Base-by-base conservation (phyloP, 75 land plant genomes). In the Pinus taeda region DNA sequence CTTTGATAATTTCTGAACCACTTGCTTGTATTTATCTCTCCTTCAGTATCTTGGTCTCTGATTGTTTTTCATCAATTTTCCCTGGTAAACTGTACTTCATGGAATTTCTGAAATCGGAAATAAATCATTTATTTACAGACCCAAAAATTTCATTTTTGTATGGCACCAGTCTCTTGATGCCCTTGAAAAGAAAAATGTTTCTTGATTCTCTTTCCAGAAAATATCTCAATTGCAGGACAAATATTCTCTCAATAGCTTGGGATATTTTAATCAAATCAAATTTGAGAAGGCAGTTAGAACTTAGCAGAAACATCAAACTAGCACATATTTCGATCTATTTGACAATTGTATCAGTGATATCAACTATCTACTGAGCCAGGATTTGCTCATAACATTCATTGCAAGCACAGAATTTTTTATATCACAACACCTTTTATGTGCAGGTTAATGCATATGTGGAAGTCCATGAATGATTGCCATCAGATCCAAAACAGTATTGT, bases 361-460 rank as follows among this genome's bases (percentile, higher is more conserved):
- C 42, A 42, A 39, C 24, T 69, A 18, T 29, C 67, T 36, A n/a
- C 11, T 39, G 42, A 69, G 36, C 55, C 12, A 49, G 55, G 55
- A 49, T 49, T 49, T 49, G 55, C 55, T 49, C 55, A 9, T 49
- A 49, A 69, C 24, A 69, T 39, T 69, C n/a, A 69, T 45, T 69
- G 39, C n/a, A 21, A 6, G 36, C 3, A 42, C 8, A 9, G n/a
- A 65, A 13, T 11, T 45, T 69, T 45, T 42, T 69, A 42, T 36
- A 42, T 36, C 72, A 69, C 42, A 49, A 49, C 55, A 49, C 53
- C 42, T 69, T 69, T 37, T n/a, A 69, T n/a, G 53, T 69, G 59
- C 90, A 97, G 99, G 77, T 85, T 90, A 81, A 87, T 79, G 86
- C 22, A 60, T 70, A 97, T 97, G 99, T 97, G 99, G 99, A 88